Percentiles rank a stretch among this genome's conserved stretches.
These are phyloP conservation scores for Scutellaria baicalensis DNA, from an alignment of 257 asterid genomes.

Conservation along the genomic window DNA sequence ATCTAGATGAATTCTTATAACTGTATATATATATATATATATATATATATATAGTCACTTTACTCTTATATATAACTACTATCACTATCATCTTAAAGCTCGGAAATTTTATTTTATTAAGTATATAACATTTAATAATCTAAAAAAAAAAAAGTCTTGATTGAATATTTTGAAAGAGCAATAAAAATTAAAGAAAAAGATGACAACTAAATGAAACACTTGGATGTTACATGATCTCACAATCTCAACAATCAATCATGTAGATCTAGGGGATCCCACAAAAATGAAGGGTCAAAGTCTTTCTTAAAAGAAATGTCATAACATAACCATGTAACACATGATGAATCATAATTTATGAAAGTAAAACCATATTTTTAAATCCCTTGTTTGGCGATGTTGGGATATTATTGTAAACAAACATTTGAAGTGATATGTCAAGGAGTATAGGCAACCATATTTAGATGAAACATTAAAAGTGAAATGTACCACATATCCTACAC, in stretches of 20 bases:
- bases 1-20: too few relatives aligned
- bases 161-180: too few relatives aligned
- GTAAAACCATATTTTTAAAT: background rate
- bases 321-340: background rate
- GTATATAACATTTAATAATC: too few relatives aligned
- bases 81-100: too few relatives aligned
- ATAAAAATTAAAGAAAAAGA: too few relatives aligned
- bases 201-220: too few relatives aligned
- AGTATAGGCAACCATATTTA: constrained; percentile 3
- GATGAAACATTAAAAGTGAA: background rate
- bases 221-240: background rate
- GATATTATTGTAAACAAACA: background rate
- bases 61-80: too few relatives aligned
- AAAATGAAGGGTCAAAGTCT: constrained; percentile 1
- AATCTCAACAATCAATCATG: background rate
- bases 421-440: constrained; percentile 15
- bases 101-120: too few relatives aligned
- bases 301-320: background rate
- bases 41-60: too few relatives aligned
- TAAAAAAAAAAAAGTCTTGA: too few relatives aligned
- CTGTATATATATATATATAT: too few relatives aligned
- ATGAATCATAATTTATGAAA: background rate
- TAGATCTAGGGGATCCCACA: background rate
- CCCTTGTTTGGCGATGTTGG: constrained; percentile 9
- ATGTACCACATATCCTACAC: background rate